A percentile compares a stretch with the other conserved stretches of the same genome.
Conservation (phyloP, 2,329 filamentous ascomycete genomes). For the Pseudomassariella vexata region DNA sequence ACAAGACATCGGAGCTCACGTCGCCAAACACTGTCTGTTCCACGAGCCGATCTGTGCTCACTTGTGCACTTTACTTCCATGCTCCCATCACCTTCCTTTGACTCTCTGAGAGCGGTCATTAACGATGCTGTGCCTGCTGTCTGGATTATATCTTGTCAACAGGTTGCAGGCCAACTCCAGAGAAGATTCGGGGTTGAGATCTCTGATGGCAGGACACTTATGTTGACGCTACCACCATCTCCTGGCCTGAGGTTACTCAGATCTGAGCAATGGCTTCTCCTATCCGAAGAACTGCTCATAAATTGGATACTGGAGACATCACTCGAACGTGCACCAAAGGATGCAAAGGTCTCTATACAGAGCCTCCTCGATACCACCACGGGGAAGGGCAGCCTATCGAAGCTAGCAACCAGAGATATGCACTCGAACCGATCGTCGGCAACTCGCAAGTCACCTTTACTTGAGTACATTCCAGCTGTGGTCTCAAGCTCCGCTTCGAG, state of each 20-base stretch:
- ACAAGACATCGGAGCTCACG: slow-evolving; percentile 21
- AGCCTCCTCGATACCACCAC: neutral
- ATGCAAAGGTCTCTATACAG: slow-evolving; percentile 3
- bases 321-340: slow-evolving; percentile 7
- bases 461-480: slow-evolving; percentile 32
- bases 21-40: slow-evolving; percentile 18
- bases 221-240: slow-evolving; percentile 37
- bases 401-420: no score
- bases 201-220: slow-evolving; percentile 32
- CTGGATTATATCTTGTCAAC: slow-evolving; percentile 18
- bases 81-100: slow-evolving; percentile 23
- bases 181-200: slow-evolving; percentile 36
- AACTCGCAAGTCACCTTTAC: slow-evolving; percentile 11
- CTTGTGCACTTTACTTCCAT: slow-evolving; percentile 26
- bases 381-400: neutral
- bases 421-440: no score
- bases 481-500: slow-evolving; percentile 29
- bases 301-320: slow-evolving; percentile 33
- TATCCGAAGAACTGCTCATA: slow-evolving; percentile 38
- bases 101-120: slow-evolving; percentile 30
- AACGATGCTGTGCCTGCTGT: slow-evolving; percentile 24
- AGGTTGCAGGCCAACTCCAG: slow-evolving; percentile 28
- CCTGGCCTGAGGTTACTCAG: slow-evolving; percentile 38
- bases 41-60: slow-evolving; percentile 15
- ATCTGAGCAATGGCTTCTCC: slow-evolving; percentile 37